Conservation (phyloP, 139 green algal species). For the Spirogloea muscicola region DNA sequence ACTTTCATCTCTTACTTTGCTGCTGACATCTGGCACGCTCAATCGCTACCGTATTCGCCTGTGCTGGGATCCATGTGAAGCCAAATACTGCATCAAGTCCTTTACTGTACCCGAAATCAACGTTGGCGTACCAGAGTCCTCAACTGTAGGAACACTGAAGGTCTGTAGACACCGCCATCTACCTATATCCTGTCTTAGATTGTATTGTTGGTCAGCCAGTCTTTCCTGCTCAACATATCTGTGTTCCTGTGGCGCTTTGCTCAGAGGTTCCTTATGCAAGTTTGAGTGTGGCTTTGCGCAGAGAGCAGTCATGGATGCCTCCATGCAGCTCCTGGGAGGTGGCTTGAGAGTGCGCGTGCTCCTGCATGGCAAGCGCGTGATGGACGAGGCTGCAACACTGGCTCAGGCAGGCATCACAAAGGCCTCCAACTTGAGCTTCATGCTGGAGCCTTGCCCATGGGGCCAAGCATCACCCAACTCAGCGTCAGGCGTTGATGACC, state of each 20-base stretch:
- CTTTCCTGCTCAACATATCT: background rate
- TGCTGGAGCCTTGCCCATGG: constrained; percentile 12
- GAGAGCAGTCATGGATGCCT: constrained; percentile 24
- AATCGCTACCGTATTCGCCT: no score
- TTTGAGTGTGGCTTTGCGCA: background rate
- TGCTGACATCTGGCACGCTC: no score
- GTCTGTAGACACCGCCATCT: background rate
- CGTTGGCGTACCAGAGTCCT: constrained; percentile 6
- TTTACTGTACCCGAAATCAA: constrained; percentile 17
- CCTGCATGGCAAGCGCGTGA: constrained; percentile 25
- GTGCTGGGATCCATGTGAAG: no score
- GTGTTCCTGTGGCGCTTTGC: background rate
- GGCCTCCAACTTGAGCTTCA: constrained; percentile 4
- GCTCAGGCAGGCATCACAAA: constrained; percentile 15
- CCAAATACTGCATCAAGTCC: constrained; percentile 22
- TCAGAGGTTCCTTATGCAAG: background rate
- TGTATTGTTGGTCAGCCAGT: background rate
- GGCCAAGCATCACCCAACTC: background rate
- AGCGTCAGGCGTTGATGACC: background rate
- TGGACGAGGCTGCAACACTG: constrained; percentile 5
- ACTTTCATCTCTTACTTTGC: no score
- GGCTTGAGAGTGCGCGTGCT: constrained; percentile 18
- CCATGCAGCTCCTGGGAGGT: constrained; percentile 10
- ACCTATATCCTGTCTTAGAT: background rate
- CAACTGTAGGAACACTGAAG: constrained; percentile 12